phyloP scores from a whole-genome alignment of 192 early-diverging fungal genomes.

The Umbelopsis ramanniana region DNA sequence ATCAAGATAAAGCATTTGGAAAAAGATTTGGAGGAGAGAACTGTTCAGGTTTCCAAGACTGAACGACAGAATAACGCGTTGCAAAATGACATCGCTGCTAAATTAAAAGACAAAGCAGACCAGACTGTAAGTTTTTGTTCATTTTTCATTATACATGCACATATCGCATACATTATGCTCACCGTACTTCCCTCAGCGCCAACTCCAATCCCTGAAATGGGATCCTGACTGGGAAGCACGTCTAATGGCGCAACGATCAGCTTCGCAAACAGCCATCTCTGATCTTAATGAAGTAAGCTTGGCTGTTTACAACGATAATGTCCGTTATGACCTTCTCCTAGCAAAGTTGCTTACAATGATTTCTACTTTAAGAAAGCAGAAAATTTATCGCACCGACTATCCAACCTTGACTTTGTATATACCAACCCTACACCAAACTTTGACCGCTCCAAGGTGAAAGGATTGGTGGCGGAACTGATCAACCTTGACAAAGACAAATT shows the following conservation, averaged over 20 bases:
- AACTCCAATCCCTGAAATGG: conserved; percentile 44
- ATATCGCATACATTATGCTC: background rate
- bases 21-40: conserved; percentile 72
- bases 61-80: conserved; percentile 69
- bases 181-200: conserved; percentile 6
- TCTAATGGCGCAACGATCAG: conserved; percentile 37
- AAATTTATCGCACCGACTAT: conserved; percentile 52
- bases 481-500: conserved; percentile 69
- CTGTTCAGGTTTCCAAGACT: conserved; percentile 69
- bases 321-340: background rate
- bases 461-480: conserved; percentile 91
- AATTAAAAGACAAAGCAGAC: conserved; percentile 22
- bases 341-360: background rate
- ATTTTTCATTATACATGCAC: conserved; percentile 29
- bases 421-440: conserved; percentile 84
- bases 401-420: conserved; percentile 82
- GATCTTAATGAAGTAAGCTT: conserved; percentile 45
- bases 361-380: conserved; percentile 52
- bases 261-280: conserved; percentile 32
- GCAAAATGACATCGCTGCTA: conserved; percentile 43
- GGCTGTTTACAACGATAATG: too few relatives aligned
- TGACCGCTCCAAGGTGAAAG: conserved; percentile 88
- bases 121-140: conserved; percentile 27
- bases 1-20: conserved; percentile 77
- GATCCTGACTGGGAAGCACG: conserved; percentile 49